Conservation (phyloP, 768 basidiomycete genomes). For the Piloderma croceum region DNA sequence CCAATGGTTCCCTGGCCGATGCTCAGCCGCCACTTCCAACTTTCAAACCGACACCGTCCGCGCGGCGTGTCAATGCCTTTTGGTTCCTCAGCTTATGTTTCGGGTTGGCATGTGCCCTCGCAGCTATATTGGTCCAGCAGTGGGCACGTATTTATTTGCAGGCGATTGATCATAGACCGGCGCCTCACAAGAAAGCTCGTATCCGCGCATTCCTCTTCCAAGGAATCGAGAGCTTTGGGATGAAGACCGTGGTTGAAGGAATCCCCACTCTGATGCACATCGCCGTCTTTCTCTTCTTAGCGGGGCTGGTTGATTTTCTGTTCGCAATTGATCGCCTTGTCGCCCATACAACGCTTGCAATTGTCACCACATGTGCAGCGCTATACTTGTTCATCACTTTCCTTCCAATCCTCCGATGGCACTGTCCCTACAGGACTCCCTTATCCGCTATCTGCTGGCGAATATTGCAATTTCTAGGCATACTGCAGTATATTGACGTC, state of each 20-base stretch:
- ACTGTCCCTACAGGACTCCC: conserved; percentile 7
- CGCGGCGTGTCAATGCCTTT: conserved; percentile 11
- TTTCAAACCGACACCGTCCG: not conserved
- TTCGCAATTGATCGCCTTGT: conserved; percentile 1
- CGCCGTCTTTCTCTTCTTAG: conserved; percentile 11
- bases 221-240: too few relatives aligned
- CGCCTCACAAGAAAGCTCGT: conserved; percentile 2
- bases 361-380: not conserved
- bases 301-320: conserved; percentile 6
- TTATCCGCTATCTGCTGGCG: too few relatives aligned
- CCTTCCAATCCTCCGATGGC: not conserved
- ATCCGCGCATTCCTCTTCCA: not conserved
- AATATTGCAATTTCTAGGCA: too few relatives aligned
- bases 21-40: not conserved
- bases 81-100: conserved; percentile 18
- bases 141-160: conserved; percentile 15
- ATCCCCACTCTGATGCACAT: conserved; percentile 9
- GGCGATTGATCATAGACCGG: too few relatives aligned
- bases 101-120: conserved; percentile 16
- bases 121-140: conserved; percentile 20
- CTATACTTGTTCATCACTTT: not conserved
- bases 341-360: not conserved
- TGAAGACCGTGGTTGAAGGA: too few relatives aligned
- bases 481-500: too few relatives aligned
- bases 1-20: not conserved